phyloP scores from a whole-genome alignment of 2,329 filamentous ascomycete genomes.

The Mycosphaerella arachidis region DNA sequence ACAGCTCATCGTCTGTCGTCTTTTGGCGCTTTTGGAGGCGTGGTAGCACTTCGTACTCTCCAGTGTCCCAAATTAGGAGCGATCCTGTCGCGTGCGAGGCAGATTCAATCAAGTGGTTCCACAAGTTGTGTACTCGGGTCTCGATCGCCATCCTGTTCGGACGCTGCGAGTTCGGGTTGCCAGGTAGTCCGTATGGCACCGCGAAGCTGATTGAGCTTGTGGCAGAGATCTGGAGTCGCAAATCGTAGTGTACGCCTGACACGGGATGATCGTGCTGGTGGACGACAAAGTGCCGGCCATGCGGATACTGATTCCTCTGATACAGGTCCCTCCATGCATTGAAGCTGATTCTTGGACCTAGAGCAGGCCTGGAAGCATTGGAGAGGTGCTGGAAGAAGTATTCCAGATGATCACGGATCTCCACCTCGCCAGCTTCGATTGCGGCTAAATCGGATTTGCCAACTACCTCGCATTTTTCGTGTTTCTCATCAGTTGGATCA shows the following conservation, averaged over 20 bases:
- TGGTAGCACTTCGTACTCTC: constrained; percentile 39
- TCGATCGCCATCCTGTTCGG: constrained; percentile 43
- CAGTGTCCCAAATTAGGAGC: constrained; percentile 45
- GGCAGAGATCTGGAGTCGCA: constrained; percentile 64
- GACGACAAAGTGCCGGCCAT: constrained; percentile 57
- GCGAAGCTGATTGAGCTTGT: constrained; percentile 60
- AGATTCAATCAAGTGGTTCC: constrained; percentile 45
- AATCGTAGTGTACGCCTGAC: constrained; percentile 56
- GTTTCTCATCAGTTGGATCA: not conserved
- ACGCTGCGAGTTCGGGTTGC: constrained; percentile 38
- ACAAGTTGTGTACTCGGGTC: constrained; percentile 43
- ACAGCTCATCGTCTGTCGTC: constrained; percentile 34
- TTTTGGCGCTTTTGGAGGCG: constrained; percentile 20
- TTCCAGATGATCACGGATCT: constrained; percentile 46
- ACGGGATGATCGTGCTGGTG: constrained; percentile 71
- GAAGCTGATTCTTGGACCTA: constrained; percentile 38
- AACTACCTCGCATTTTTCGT: not conserved
- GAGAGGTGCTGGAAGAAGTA: constrained; percentile 45
- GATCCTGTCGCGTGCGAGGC: constrained; percentile 42
- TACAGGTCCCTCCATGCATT: constrained; percentile 45
- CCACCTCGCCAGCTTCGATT: constrained; percentile 49
- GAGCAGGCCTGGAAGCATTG: constrained; percentile 25
- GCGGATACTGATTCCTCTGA: constrained; percentile 40
- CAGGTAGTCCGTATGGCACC: constrained; percentile 42
- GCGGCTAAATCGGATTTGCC: constrained; percentile 35